A percentile compares a stretch with the other conserved stretches of the same genome.
These are phyloP conservation scores for Boletus patriciae DNA, from an alignment of 768 basidiomycete genomes.

Conservation along the genomic window DNA sequence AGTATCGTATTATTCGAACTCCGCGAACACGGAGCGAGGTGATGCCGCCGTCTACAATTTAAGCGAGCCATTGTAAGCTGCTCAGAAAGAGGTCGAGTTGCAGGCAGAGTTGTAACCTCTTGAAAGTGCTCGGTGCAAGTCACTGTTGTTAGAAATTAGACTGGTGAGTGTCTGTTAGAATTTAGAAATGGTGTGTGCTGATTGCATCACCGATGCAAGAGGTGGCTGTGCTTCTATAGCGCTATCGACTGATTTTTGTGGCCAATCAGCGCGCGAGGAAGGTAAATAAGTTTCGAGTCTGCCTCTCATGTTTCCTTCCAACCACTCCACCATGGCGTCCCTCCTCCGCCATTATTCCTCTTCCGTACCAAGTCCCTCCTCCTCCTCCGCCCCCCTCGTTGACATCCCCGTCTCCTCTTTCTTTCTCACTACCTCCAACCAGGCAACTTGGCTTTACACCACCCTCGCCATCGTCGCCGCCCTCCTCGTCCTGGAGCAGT, in stretches of 20 bases:
- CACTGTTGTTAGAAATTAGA: too few relatives aligned
- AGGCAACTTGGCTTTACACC: slow-evolving; percentile 60
- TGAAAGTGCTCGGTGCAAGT: too few relatives aligned
- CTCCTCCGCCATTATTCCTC: slow-evolving; percentile 34
- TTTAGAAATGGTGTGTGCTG: too few relatives aligned
- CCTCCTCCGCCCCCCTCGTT: slow-evolving; percentile 40
- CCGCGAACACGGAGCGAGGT: too few relatives aligned
- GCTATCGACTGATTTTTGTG: slow-evolving; percentile 26
- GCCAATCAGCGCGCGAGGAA: slow-evolving; percentile 21
- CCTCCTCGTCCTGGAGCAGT: slow-evolving; percentile 84
- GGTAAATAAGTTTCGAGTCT: slow-evolving; percentile 3
- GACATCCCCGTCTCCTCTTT: slow-evolving; percentile 51
- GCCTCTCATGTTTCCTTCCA: background rate
- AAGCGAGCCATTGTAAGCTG: too few relatives aligned
- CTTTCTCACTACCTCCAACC: slow-evolving; percentile 31
- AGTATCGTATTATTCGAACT: too few relatives aligned
- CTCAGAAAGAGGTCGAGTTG: too few relatives aligned
- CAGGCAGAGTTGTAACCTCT: too few relatives aligned
- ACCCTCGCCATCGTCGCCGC: slow-evolving; percentile 65
- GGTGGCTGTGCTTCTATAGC: slow-evolving; percentile 16
- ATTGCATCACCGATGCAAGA: background rate
- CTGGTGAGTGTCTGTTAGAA: too few relatives aligned
- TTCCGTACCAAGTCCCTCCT: slow-evolving; percentile 42
- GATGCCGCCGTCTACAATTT: too few relatives aligned
- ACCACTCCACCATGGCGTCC: slow-evolving; percentile 32